Evolutionary conservation across 179 eudicot genomes (phyloP), one percentile per base, ranked within the genome.

Genomic region (Vitellaria paradoxa): DNA sequence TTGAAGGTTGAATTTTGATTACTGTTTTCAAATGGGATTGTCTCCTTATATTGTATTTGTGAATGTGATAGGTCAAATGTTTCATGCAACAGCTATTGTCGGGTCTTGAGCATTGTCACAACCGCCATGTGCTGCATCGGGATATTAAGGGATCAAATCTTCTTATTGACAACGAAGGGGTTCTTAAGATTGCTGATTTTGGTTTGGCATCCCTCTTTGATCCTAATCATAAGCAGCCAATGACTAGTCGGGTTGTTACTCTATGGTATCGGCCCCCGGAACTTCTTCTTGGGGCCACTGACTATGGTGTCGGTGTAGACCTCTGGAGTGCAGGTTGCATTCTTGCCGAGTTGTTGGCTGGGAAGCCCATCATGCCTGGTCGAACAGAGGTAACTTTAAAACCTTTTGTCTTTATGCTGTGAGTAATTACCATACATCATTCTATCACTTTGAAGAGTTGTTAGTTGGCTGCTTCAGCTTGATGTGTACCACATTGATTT

Each of bases 261-360:
- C 79, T 91, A 52, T 91, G 97, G 97, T 91, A 91, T 82, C 86
- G 97, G 37, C 87, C 97, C 47, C 97, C 97, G 0, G 97, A 91
- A 83, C 90, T 91, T 53, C 97, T 91, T 81, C 92, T 91, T 72
- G 97, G 97, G 68, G 93, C 97, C 65, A 91, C 97, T 50, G 85
- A 91, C 71, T 91, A 91, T 84, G 89, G 93, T 60, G 89, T 88
- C 26, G 96, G 92, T 40, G 80, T 91, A 64, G 96, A 91, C 77
- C 88, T 91, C 11, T 91, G 96, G 96, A 91, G 96, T 76, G 90
- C 96, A 20, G 96, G 96, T 5, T 91, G 96, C 86, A 89, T 91
- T 84, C 66, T 91, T 50, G 96, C 89, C 8, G 96, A 91, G 80
- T 67, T 91, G 53, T 89, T 91, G 80, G 91, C 89, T 21, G 93